phyloP scores from a whole-genome alignment of 768 basidiomycete species.

The Hygrophoropsis aurantiaca region DNA sequence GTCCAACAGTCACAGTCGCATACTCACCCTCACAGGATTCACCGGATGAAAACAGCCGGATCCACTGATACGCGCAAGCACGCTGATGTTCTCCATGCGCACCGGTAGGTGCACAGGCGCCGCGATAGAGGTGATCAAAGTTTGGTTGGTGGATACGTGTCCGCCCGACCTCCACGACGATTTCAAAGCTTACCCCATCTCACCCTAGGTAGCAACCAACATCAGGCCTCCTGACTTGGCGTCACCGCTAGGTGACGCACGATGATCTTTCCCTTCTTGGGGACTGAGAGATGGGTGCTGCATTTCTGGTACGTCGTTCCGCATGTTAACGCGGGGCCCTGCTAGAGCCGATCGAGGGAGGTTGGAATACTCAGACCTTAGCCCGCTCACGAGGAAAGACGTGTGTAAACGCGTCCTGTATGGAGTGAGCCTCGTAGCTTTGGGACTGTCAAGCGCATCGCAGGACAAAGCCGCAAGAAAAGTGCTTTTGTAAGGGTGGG shows the following conservation, averaged over 20 bases:
- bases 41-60: neutral
- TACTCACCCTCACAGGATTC: neutral
- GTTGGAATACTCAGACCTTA: slow-evolving; percentile 31
- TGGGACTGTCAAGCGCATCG: slow-evolving; percentile 16
- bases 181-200: slow-evolving; percentile 25
- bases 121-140: slow-evolving; percentile 13
- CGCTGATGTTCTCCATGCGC: neutral
- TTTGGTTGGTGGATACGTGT: too few relatives aligned
- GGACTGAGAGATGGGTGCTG: slow-evolving; percentile 7
- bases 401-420: slow-evolving; percentile 16
- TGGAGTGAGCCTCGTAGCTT: slow-evolving; percentile 29
- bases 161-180: slow-evolving; percentile 27
- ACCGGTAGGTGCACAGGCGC: slow-evolving; percentile 7
- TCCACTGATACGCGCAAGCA: neutral
- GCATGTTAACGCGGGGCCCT: slow-evolving; percentile 23
- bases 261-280: too few relatives aligned
- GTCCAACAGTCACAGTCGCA: neutral
- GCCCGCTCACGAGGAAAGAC: slow-evolving; percentile 29
- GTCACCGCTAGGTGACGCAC: too few relatives aligned
- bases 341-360: slow-evolving; percentile 30
- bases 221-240: too few relatives aligned
- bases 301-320: slow-evolving; percentile 30
- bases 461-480: neutral
- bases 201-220: slow-evolving; percentile 2
- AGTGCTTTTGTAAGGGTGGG: too few relatives aligned